Evolutionary conservation across 768 basidiomycete genomes (phyloP).

Genomic region (Dacryopinax spathularia): DNA sequence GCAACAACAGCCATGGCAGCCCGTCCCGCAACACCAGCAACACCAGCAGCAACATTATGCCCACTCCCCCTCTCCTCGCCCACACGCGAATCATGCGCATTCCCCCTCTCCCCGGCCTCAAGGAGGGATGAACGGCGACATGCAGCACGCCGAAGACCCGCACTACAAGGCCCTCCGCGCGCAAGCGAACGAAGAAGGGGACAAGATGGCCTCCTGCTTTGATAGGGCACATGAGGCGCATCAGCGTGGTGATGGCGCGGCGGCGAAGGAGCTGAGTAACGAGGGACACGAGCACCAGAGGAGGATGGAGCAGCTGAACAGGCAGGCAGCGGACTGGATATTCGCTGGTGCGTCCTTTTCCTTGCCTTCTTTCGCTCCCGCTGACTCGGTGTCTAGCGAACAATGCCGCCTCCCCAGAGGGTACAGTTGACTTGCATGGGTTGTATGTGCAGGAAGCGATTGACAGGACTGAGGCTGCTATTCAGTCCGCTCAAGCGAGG

Average conservation of each 20-base stretch:
- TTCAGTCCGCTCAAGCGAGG: constrained; percentile 47
- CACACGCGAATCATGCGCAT: constrained; percentile 22
- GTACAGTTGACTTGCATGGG: constrained; percentile 80
- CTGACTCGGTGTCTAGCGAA: constrained; percentile 39
- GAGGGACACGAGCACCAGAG: constrained; percentile 66
- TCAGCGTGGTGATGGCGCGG: constrained; percentile 50
- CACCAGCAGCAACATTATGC: constrained; percentile 15
- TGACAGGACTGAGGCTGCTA: constrained; percentile 50
- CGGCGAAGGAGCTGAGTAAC: constrained; percentile 67
- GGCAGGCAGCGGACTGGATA: constrained; percentile 77
- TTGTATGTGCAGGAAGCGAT: constrained; percentile 90
- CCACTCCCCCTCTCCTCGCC: background rate
- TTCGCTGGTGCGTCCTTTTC: constrained; percentile 42
- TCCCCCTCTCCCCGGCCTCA: constrained; percentile 15
- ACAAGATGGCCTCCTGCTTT: constrained; percentile 58
- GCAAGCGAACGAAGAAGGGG: constrained; percentile 64
- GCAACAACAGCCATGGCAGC: constrained; percentile 16
- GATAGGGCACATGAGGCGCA: constrained; percentile 67
- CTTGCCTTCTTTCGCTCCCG: background rate
- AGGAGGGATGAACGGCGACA: constrained; percentile 29
- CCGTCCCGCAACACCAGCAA: constrained; percentile 9
- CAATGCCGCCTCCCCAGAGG: constrained; percentile 59
- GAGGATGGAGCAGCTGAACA: constrained; percentile 65
- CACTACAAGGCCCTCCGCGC: constrained; percentile 58
- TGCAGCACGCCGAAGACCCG: constrained; percentile 42